phyloP scores from a whole-genome alignment of 805 yeast species.

The Kodamaea hsintzibuensis region DNA sequence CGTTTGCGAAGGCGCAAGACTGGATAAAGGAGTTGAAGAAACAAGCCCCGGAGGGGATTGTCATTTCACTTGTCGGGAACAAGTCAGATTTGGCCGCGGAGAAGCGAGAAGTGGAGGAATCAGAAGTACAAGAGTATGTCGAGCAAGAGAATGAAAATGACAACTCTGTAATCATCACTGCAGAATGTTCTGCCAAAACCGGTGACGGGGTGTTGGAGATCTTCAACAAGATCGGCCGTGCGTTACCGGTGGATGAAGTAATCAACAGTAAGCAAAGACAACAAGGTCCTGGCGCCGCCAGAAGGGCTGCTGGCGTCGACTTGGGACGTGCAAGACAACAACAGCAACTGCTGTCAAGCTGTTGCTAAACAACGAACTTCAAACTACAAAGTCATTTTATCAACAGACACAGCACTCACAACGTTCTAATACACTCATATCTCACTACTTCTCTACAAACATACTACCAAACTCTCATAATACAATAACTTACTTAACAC shows the following conservation, averaged over 20 bases:
- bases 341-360: constrained; percentile 17
- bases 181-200: constrained; percentile 47
- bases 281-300: constrained; percentile 23
- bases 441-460: neutral
- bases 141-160: constrained; percentile 45
- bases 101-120: constrained; percentile 44
- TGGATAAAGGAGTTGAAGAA: constrained; percentile 81
- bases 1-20: constrained; percentile 67
- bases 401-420: neutral
- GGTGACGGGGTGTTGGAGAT: constrained; percentile 47
- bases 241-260: constrained; percentile 44
- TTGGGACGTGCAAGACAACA: constrained; percentile 31
- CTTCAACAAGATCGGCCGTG: constrained; percentile 39
- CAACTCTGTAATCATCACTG: constrained; percentile 30
- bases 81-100: constrained; percentile 56
- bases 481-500: neutral
- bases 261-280: constrained; percentile 24
- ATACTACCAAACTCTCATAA: neutral
- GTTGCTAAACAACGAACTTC: constrained; percentile 21
- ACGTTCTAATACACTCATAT: neutral
- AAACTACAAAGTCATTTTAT: too few relatives aligned
- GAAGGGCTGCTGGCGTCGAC: constrained; percentile 38
- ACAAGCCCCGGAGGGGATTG: constrained; percentile 73
- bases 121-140: constrained; percentile 50
- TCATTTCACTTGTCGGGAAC: constrained; percentile 84